A percentile compares a stretch with the other conserved stretches of the same genome.
These are phyloP conservation scores for Parascedosporium putredinis DNA, from an alignment of 2,329 filamentous ascomycete species.

Conservation along the genomic window DNA sequence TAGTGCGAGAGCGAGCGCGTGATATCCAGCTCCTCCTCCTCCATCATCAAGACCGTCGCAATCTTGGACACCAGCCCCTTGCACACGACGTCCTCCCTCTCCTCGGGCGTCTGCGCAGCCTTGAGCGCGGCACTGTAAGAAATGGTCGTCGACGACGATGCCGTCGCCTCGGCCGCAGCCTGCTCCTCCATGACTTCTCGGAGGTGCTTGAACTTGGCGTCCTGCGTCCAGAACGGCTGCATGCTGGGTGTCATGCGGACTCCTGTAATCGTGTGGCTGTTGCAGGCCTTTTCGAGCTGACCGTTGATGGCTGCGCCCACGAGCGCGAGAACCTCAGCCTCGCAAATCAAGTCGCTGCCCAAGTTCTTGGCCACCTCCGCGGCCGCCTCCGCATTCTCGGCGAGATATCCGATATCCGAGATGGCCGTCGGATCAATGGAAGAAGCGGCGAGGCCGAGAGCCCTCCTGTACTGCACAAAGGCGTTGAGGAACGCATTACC, in stretches of 20 bases:
- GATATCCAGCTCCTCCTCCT: slow-evolving; percentile 36
- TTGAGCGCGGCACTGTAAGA: slow-evolving; percentile 35
- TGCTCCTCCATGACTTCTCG: slow-evolving; percentile 28
- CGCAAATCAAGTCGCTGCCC: slow-evolving; percentile 36
- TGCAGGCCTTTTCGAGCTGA: slow-evolving; percentile 28
- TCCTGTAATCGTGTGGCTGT: slow-evolving; percentile 42
- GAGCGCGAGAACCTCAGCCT: slow-evolving; percentile 43
- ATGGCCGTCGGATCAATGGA: slow-evolving; percentile 44
- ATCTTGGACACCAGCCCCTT: slow-evolving; percentile 36
- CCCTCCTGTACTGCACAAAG: slow-evolving; percentile 28
- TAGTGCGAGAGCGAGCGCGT: slow-evolving; percentile 20
- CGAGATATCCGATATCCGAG: slow-evolving; percentile 37
- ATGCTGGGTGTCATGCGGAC: slow-evolving; percentile 35
- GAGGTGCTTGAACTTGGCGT: slow-evolving; percentile 43
- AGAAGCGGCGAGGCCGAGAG: slow-evolving; percentile 29
- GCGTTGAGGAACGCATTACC: slow-evolving; percentile 37
- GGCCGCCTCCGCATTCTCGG: slow-evolving; percentile 31
- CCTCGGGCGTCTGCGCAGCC: slow-evolving; percentile 28
- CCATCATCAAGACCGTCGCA: slow-evolving; percentile 37
- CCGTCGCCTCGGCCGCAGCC: slow-evolving; percentile 23
- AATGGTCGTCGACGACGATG: slow-evolving; percentile 17
- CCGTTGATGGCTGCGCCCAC: slow-evolving; percentile 40
- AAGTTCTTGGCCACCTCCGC: slow-evolving; percentile 38
- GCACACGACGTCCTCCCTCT: slow-evolving; percentile 34
- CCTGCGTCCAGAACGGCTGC: slow-evolving; percentile 41